These are phyloP conservation scores for Phialophora tarda DNA, from an alignment of 2,329 filamentous ascomycete species.

Conservation along the genomic window DNA sequence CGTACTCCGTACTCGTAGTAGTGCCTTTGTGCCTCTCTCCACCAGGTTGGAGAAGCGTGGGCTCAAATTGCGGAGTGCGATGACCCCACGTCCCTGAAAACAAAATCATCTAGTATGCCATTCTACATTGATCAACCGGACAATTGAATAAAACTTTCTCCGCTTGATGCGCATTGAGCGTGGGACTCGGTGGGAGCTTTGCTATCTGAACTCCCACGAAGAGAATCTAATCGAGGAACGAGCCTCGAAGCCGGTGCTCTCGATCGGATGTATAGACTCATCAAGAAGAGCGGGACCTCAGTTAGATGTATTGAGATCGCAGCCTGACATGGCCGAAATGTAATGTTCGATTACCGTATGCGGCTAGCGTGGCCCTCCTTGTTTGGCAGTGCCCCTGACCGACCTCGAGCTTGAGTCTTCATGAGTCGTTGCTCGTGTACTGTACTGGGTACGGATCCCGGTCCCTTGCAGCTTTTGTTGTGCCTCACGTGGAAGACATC, in stretches of 20 bases:
- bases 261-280: neutral
- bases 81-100: neutral
- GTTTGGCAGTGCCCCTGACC: neutral
- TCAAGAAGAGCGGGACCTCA: neutral
- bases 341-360: neutral
- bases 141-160: too few species aligned
- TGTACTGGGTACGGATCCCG: neutral
- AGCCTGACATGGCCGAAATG: too few species aligned
- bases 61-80: neutral
- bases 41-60: neutral
- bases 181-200: too few species aligned
- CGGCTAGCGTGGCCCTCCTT: neutral
- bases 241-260: neutral
- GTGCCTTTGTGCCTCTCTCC: neutral
- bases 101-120: neutral
- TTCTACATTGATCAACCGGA: too few species aligned
- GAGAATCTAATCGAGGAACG: neutral
- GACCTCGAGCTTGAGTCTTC: neutral
- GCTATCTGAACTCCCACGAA: neutral
- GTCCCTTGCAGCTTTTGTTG: neutral
- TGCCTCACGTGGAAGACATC: neutral
- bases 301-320: neutral
- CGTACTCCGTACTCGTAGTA: too few species aligned
- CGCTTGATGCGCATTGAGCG: too few species aligned
- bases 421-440: neutral